These are phyloP conservation scores for Dalbergia oliveri DNA, from an alignment of 306 rosid genomes.

Conservation along the genomic window DNA sequence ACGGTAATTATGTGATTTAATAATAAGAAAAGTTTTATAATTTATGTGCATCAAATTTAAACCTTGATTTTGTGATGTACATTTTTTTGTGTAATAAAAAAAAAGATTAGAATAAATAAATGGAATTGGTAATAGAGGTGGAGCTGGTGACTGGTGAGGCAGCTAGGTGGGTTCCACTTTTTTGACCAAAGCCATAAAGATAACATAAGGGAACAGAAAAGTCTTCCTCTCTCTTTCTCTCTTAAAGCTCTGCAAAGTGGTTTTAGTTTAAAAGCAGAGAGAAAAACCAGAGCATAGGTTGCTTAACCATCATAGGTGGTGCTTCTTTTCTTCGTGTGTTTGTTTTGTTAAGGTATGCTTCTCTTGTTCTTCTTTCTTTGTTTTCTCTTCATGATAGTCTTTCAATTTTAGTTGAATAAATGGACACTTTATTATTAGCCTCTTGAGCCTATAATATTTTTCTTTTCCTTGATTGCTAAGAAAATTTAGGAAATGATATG, in stretches of 20 bases:
- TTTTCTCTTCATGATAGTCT: not conserved
- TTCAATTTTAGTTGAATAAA: conserved; percentile 38
- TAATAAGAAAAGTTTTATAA: not conserved
- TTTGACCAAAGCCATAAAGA: conserved; percentile 59
- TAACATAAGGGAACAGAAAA: conserved; percentile 44
- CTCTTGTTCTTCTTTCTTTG: not conserved
- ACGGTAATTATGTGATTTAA: not conserved
- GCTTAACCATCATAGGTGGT: conserved; percentile 3
- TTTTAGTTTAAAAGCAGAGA: conserved; percentile 32
- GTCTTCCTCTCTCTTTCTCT: conserved; percentile 44
- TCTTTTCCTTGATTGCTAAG: conserved; percentile 46
- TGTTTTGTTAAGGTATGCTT: conserved; percentile 50
- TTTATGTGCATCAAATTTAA: not conserved
- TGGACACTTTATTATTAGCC: conserved; percentile 11
- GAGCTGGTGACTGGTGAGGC: conserved; percentile 45
- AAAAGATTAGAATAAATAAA: not conserved
- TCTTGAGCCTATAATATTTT: not conserved
- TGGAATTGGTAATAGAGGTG: conserved; percentile 43
- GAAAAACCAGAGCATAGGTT: conserved; percentile 33
- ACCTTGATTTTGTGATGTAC: not conserved
- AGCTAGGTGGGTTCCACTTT: conserved; percentile 61
- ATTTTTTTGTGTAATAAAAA: not conserved
- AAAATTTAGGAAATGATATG: conserved; percentile 23
- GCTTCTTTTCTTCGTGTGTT: conserved; percentile 26
- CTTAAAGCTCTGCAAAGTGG: conserved; percentile 45